Conservation (phyloP, 345 rosid species). For the Pseudoturritis turrita region DNA sequence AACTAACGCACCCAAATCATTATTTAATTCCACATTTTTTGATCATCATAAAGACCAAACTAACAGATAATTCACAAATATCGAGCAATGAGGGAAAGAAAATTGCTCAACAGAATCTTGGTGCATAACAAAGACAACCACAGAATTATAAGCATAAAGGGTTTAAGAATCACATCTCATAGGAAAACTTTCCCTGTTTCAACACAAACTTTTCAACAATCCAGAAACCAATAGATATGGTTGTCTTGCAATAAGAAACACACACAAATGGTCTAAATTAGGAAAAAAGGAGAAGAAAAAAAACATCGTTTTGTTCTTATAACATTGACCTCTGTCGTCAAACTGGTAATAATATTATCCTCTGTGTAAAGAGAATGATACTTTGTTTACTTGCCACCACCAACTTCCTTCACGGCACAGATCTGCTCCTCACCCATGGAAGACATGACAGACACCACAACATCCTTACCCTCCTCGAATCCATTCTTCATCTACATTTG, state of each 20-base stretch:
- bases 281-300: slow-evolving; percentile 4
- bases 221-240: slow-evolving; percentile 29
- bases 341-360: slow-evolving; percentile 22
- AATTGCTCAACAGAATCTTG: no score
- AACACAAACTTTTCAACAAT: slow-evolving; percentile 25
- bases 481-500: slow-evolving; percentile 61
- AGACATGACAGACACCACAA: slow-evolving; percentile 75
- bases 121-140: not conserved
- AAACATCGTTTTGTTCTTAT: slow-evolving; percentile 16
- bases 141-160: not conserved
- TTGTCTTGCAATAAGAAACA: slow-evolving; percentile 20
- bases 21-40: no score
- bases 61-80: no score
- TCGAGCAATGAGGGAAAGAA: no score
- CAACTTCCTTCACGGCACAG: slow-evolving; percentile 76
- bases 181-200: slow-evolving; percentile 10
- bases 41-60: no score
- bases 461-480: slow-evolving; percentile 67
- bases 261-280: slow-evolving; percentile 26
- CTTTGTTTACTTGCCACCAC: slow-evolving; percentile 41
- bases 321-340: slow-evolving; percentile 9
- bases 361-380: slow-evolving; percentile 15
- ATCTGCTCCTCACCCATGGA: slow-evolving; percentile 97
- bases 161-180: not conserved
- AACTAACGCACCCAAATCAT: no score